Evolutionary conservation across 2,329 filamentous ascomycete species (phyloP).

Genomic region (Monilinia fructigena): DNA sequence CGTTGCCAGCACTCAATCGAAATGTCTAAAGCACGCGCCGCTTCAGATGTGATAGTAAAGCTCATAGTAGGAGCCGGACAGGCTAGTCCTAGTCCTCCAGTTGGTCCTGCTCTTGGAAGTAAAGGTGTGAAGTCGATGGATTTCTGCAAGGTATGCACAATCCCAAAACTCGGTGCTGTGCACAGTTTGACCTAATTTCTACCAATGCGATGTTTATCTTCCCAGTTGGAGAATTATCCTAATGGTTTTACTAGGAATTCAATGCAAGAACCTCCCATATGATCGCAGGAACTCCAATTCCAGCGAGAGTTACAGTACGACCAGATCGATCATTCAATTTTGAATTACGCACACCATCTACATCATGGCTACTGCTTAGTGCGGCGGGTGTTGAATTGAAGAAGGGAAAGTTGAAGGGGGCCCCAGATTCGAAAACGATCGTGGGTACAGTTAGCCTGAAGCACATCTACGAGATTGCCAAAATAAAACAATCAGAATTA

Average conservation of each 20-base stretch:
- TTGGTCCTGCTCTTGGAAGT: constrained; percentile 91
- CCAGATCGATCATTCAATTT: constrained; percentile 92
- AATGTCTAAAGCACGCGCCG: constrained; percentile 41
- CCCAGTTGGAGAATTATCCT: neutral
- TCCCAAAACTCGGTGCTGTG: neutral
- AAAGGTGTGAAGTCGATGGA: constrained; percentile 99
- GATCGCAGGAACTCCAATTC: constrained; percentile 77
- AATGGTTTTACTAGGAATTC: constrained; percentile 72
- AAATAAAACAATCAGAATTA: constrained; percentile 83
- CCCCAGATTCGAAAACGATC: constrained; percentile 61
- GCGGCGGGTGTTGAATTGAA: constrained; percentile 71
- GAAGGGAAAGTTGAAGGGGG: constrained; percentile 75
- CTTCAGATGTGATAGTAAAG: constrained; percentile 78
- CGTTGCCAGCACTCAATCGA: constrained; percentile 23
- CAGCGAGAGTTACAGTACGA: constrained; percentile 85
- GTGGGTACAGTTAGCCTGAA: constrained; percentile 89
- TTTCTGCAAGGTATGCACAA: constrained; percentile 83
- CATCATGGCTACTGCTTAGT: constrained; percentile 82
- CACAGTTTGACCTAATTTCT: neutral
- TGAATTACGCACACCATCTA: constrained; percentile 91
- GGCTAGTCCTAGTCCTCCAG: constrained; percentile 89
- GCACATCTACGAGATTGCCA: constrained; percentile 96
- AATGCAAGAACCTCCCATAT: constrained; percentile 91
- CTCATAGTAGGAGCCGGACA: constrained; percentile 96
- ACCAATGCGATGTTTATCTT: neutral